Evolutionary conservation across 345 rosid genomes (phyloP).

Genomic region (Ceriops tagal): DNA sequence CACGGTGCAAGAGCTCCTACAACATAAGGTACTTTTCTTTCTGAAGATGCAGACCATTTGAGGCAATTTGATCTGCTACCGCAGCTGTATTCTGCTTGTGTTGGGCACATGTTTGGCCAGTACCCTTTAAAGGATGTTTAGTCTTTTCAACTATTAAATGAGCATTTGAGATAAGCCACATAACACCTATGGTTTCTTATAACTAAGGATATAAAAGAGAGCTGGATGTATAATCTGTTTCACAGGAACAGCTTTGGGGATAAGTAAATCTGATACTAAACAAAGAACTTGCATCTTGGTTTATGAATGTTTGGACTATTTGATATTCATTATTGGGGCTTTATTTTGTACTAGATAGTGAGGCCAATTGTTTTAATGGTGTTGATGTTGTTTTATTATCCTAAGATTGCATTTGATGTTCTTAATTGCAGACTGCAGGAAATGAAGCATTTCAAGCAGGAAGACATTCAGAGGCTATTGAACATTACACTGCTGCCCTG

Average conservation of each 20-base stretch:
- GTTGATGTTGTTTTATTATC: too few species aligned
- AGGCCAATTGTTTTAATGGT: too few species aligned
- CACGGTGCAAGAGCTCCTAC: constrained; percentile 63
- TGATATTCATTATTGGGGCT: background rate
- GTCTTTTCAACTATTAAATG: too few species aligned
- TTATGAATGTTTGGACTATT: background rate
- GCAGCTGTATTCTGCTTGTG: background rate
- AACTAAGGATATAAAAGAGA: too few species aligned
- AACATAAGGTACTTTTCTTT: constrained; percentile 58
- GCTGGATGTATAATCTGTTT: too few species aligned
- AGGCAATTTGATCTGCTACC: background rate
- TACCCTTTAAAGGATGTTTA: too few species aligned
- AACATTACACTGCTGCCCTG: constrained; percentile 80
- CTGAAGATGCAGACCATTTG: background rate
- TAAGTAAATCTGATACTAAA: background rate
- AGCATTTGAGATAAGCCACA: too few species aligned
- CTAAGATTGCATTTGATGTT: background rate
- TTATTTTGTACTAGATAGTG: background rate
- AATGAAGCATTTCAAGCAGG: constrained; percentile 94
- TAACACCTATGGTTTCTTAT: too few species aligned
- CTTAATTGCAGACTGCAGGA: constrained; percentile 63
- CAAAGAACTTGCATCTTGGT: background rate
- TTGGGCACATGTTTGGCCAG: background rate
- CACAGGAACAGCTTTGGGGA: background rate
- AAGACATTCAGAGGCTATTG: constrained; percentile 82